Evolutionary conservation across 139 green algal species (phyloP), one percentile per base, ranked within the genome.

Genomic region (Eudorina sp.): DNA sequence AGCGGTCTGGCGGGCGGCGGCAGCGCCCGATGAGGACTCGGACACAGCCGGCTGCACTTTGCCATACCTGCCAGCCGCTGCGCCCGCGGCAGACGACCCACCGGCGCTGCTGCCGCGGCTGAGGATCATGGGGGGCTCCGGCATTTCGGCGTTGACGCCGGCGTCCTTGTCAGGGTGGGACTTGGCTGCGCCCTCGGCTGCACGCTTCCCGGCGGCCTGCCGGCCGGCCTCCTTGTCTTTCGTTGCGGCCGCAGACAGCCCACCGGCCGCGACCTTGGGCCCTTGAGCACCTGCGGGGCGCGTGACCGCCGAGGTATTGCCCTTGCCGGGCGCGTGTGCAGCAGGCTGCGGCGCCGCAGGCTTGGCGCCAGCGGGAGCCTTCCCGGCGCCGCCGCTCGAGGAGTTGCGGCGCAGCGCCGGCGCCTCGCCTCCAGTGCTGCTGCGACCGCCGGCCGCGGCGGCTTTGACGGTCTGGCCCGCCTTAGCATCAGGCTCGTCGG

Each of bases 31-130:
- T 5, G 38, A 23, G 53, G 31, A 2, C 4, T 62, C 48, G 4
- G 40, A 45, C 4, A 29, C 80, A 0, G 29, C 41, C 0, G 80
- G 11, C 16, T 76, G 29, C 29, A 41, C n/a, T 8, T 45, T 16
- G 23, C 60, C 80, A 25, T 86, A 86, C 60, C 80, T 53, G 18
- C 55, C 41, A 23, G 78, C 40, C 25, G 78, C 27, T 11, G 41
- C 80, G 31, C 41, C 45, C 0, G 40, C 14, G 16, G n/a, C 79
- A 29, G 4, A 27, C 11, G 29, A 40, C 0, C 8, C 79, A 1
- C 31, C 38, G 0, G 34, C 77, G 21, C 4, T 19, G 29, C 21
- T 11, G 41, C 46, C 70, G 29, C 80, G 80, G 7, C 51, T 40
- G 0, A 86, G 60, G 6, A 76, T 62, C 29, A 77, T 23, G 16